A percentile compares a stretch with the other conserved stretches of the same genome.
Evolutionary conservation across 768 basidiomycete species (phyloP).

Genomic region (Boletus huronensis): DNA sequence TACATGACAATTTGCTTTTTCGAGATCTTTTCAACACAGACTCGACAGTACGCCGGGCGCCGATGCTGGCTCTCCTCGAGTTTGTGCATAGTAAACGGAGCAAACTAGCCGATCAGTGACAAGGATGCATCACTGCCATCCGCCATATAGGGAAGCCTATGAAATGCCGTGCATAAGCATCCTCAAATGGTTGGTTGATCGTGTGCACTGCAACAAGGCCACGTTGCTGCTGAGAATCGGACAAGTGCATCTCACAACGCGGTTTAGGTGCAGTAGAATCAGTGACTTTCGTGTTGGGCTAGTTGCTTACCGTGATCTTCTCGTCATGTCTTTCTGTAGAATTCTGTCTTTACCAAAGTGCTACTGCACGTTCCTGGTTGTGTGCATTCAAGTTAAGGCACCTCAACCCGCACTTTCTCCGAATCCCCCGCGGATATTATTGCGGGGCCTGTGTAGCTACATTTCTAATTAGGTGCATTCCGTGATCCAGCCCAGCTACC

Average conservation of each 20-base stretch:
- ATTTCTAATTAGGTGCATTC: constrained; percentile 2
- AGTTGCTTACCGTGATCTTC: background rate
- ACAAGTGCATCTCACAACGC: background rate
- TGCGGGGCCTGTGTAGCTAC: background rate
- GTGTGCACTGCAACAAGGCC: background rate
- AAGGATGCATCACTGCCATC: background rate
- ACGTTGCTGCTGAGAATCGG: background rate
- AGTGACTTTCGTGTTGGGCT: background rate
- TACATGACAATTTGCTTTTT: background rate
- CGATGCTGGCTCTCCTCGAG: background rate
- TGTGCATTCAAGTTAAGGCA: background rate
- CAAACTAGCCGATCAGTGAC: background rate
- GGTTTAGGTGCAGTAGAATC: background rate
- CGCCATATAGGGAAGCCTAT: constrained; percentile 15
- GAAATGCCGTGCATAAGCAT: constrained; percentile 11
- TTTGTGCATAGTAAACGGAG: background rate
- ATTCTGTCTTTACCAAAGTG: background rate
- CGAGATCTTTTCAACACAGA: background rate
- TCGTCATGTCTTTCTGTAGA: background rate
- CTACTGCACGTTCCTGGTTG: background rate
- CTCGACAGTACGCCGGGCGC: background rate
- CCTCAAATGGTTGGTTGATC: background rate
- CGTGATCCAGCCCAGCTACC: constrained; percentile 77
- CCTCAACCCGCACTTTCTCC: background rate
- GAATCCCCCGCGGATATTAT: background rate